Conservation (phyloP, 257 asterid species). For the Capsicum rhomboideum region DNA sequence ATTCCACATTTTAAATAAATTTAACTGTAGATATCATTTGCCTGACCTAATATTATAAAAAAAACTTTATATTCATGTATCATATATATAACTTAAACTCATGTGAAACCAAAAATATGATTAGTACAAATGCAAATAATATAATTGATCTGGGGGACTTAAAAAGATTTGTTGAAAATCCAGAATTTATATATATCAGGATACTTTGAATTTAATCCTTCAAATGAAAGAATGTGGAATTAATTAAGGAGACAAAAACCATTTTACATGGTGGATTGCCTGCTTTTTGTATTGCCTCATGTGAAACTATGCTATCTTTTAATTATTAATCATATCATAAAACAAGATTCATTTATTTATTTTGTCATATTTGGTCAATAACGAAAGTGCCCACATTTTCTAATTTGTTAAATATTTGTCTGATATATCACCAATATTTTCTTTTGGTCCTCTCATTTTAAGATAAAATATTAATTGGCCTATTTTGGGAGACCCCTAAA, state of each 20-base stretch:
- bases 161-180: background rate
- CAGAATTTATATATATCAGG: background rate
- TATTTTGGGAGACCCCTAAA: background rate
- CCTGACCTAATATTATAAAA: too few species aligned
- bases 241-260: background rate
- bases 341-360: background rate
- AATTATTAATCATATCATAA: background rate
- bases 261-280: background rate
- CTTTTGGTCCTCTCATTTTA: background rate
- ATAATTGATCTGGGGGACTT: background rate
- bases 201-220: background rate
- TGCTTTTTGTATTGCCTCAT: background rate
- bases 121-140: background rate
- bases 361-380: background rate
- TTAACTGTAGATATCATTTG: background rate
- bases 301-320: background rate
- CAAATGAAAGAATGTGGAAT: background rate
- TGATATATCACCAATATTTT: background rate
- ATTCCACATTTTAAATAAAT: too few species aligned
- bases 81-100: too few species aligned
- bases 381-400: background rate
- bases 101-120: too few species aligned
- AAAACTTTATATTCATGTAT: too few species aligned
- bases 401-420: background rate
- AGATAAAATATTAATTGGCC: background rate